phyloP scores from a whole-genome alignment of 1,284 basidiomycete species.

The Pulveroboletus sp. region DNA sequence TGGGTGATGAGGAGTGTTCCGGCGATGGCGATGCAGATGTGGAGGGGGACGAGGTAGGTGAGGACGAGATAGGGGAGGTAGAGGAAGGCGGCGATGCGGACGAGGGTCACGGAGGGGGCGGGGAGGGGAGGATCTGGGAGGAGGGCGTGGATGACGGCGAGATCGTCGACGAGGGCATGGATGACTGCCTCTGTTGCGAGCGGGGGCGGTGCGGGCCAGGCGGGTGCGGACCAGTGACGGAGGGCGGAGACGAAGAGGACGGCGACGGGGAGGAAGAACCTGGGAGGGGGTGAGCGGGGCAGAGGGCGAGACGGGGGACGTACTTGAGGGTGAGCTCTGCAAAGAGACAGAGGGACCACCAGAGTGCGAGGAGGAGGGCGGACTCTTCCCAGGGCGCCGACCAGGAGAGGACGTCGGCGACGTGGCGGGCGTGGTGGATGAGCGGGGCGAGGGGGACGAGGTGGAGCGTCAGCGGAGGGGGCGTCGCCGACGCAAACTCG shows the following conservation, averaged over 20 bases:
- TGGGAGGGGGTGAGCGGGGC: conserved; percentile 21
- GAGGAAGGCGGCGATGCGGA: conserved; percentile 51
- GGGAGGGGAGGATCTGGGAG: conserved; percentile 49
- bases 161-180: conserved; percentile 53
- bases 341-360: conserved; percentile 80
- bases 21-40: conserved; percentile 55
- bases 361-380: conserved; percentile 64
- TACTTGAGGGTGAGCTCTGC: conserved; percentile 58
- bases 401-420: conserved; percentile 66
- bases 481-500: conserved; percentile 57
- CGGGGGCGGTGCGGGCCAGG: conserved; percentile 26
- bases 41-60: conserved; percentile 57
- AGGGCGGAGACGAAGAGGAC: conserved; percentile 39
- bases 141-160: conserved; percentile 55
- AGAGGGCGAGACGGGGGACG: conserved; percentile 19
- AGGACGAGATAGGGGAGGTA: conserved; percentile 64
- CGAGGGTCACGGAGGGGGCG: conserved; percentile 32
- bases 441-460: conserved; percentile 61
- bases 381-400: conserved; percentile 61
- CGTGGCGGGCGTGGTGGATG: conserved; percentile 49
- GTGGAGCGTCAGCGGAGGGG: conserved; percentile 56
- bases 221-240: conserved; percentile 33
- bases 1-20: conserved; percentile 63
- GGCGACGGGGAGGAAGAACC: conserved; percentile 48
- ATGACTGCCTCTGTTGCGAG: conserved; percentile 66